phyloP scores from a whole-genome alignment of 2,329 filamentous ascomycete species.

The Lasiodiplodia gonubiensis region DNA sequence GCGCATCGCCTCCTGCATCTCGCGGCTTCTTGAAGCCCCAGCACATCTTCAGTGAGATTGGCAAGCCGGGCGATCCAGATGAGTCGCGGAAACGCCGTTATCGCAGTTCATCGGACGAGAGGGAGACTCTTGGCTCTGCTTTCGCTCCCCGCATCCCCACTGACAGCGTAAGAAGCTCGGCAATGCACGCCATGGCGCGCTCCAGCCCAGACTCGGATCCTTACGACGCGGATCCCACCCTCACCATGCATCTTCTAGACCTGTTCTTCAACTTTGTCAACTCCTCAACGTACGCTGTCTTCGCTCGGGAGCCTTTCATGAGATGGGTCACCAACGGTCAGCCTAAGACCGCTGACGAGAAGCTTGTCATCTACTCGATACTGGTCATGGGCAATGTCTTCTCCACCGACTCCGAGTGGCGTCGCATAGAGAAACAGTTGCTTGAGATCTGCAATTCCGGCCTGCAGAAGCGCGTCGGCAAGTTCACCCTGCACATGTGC shows the following conservation, averaged over 20 bases:
- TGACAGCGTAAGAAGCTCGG: background rate
- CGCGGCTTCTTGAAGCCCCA: conserved; percentile 5
- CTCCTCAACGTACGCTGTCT: conserved; percentile 60
- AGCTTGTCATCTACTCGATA: conserved; percentile 66
- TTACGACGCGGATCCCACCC: conserved; percentile 55
- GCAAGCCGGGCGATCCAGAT: conserved; percentile 11
- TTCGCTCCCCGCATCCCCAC: background rate
- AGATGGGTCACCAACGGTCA: conserved; percentile 58
- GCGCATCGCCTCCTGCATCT: background rate
- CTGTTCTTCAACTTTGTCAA: conserved; percentile 65
- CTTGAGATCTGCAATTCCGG: conserved; percentile 18
- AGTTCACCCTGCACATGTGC: conserved; percentile 66
- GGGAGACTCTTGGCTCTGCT: background rate
- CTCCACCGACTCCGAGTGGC: conserved; percentile 59
- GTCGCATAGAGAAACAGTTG: conserved; percentile 34
- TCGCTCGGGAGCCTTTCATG: conserved; percentile 60
- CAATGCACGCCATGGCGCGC: conserved; percentile 15
- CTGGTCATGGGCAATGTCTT: conserved; percentile 64
- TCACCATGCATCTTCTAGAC: conserved; percentile 59
- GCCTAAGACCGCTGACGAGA: conserved; percentile 60
- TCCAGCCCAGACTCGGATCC: conserved; percentile 52
- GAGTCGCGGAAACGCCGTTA: conserved; percentile 23
- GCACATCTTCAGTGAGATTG: conserved; percentile 10
- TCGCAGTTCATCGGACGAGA: conserved; percentile 21
- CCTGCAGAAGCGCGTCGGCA: conserved; percentile 48